Conservation (phyloP, 345 rosid genomes). For the Diplotaxis tenuifolia region DNA sequence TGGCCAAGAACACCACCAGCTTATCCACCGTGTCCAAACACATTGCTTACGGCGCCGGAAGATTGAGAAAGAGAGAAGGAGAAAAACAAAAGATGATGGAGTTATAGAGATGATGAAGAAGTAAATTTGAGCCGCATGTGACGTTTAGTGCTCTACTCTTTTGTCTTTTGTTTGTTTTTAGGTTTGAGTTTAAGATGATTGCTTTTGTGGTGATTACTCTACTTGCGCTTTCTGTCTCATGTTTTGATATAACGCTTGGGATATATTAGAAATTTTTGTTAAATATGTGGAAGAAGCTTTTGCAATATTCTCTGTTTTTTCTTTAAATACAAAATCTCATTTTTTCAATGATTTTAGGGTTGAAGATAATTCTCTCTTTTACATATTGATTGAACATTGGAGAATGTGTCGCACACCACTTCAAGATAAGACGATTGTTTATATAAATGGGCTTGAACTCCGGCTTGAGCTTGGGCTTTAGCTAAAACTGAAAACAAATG, state of each 20-base stretch:
- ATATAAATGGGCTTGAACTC: constrained; percentile 5
- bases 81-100: not conserved
- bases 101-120: constrained; percentile 24
- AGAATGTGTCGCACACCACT: constrained; percentile 5
- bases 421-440: not conserved
- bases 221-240: constrained; percentile 23
- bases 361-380: constrained; percentile 9
- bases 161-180: constrained; percentile 23
- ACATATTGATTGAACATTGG: constrained; percentile 16
- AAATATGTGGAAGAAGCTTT: constrained; percentile 25
- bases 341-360: not conserved
- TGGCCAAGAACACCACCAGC: constrained; percentile 86
- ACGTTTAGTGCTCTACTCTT: not conserved
- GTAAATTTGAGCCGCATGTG: constrained; percentile 19
- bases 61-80: not conserved
- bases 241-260: constrained; percentile 10
- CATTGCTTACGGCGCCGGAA: constrained; percentile 38
- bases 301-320: not conserved
- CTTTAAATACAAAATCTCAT: not conserved
- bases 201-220: constrained; percentile 32
- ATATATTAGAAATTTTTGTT: not conserved
- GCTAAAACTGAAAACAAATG: not conserved
- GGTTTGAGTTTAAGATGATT: constrained; percentile 33
- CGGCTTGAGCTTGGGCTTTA: constrained; percentile 1
- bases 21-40: constrained; percentile 73